phyloP scores from a whole-genome alignment of 768 basidiomycete species.

The Kwoniella bestiolae region DNA sequence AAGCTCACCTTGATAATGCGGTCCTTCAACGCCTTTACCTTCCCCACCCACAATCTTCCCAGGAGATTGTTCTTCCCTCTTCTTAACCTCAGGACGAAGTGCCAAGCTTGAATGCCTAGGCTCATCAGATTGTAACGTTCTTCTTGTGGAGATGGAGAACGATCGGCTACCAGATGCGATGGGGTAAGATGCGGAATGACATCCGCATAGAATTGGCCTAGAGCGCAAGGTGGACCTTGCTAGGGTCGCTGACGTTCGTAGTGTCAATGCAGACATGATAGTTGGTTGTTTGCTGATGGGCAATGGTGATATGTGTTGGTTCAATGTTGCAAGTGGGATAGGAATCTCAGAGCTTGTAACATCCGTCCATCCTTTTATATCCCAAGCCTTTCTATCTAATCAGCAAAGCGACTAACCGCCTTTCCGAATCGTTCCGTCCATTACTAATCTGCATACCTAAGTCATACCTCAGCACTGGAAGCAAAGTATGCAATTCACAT shows the following conservation, averaged over 20 bases:
- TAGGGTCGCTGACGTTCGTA: slow-evolving; percentile 3
- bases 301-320: not conserved
- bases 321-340: not conserved
- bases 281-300: too few species aligned
- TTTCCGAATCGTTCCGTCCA: not conserved
- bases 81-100: slow-evolving; percentile 30
- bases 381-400: too few species aligned
- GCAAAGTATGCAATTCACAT: too few species aligned
- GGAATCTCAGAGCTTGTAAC: not conserved
- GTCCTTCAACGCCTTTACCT: slow-evolving; percentile 48
- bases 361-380: too few species aligned
- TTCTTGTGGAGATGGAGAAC: slow-evolving; percentile 10
- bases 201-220: slow-evolving; percentile 2
- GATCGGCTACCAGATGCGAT: not conserved
- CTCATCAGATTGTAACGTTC: slow-evolving; percentile 19
- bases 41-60: slow-evolving; percentile 35
- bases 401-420: too few species aligned
- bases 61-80: slow-evolving; percentile 28
- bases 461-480: too few species aligned
- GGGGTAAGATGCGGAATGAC: not conserved
- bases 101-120: slow-evolving; percentile 36
- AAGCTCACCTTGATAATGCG: slow-evolving; percentile 53
- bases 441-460: too few species aligned
- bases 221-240: slow-evolving; percentile 9
- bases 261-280: slow-evolving; percentile 5